These are phyloP conservation scores for Cercospora nicotianae DNA, from an alignment of 2,329 filamentous ascomycete species.

Conservation along the genomic window DNA sequence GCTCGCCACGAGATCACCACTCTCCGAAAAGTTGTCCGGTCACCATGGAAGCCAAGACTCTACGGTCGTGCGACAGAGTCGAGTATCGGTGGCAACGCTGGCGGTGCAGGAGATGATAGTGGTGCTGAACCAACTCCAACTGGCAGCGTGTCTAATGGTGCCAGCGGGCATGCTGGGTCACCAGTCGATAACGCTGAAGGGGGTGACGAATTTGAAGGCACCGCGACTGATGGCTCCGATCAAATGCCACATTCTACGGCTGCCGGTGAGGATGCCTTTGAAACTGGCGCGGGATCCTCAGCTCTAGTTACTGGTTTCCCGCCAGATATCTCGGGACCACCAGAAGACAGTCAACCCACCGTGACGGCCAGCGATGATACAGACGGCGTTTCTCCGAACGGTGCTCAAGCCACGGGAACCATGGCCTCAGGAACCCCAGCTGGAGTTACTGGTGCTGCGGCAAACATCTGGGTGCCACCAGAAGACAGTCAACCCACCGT, in stretches of 20 bases:
- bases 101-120: not conserved
- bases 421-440: not conserved
- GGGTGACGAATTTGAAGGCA: not conserved
- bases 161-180: not conserved
- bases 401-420: not conserved
- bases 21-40: not conserved
- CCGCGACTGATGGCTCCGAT: not conserved
- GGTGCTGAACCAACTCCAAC: not conserved
- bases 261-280: not conserved
- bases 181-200: not conserved
- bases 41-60: not conserved
- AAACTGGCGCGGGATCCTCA: not conserved
- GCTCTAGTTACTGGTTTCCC: not conserved
- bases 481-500: not conserved
- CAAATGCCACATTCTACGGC: not conserved
- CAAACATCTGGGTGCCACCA: not conserved
- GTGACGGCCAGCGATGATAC: not conserved
- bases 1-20: not conserved
- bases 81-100: not conserved
- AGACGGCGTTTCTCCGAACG: not conserved
- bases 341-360: not conserved
- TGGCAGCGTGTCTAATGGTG: not conserved
- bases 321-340: not conserved
- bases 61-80: not conserved
- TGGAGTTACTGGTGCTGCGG: not conserved